phyloP scores from a whole-genome alignment of 495 filamentous ascomycete species.

The Clavariopsis aquatica region DNA sequence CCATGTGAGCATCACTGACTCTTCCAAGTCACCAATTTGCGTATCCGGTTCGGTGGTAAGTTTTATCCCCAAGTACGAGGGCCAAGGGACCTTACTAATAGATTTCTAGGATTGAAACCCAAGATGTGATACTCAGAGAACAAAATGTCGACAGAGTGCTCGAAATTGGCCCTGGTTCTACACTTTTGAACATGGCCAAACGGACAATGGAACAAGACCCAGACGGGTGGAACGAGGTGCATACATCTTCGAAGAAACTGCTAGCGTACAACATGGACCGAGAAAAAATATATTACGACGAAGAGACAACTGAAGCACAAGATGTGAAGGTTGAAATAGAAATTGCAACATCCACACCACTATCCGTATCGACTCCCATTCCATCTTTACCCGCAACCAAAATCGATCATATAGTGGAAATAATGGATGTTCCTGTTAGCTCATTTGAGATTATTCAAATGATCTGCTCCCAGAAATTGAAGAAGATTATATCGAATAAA shows the following conservation, averaged over 20 bases:
- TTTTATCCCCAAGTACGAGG: neutral
- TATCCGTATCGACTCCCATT: neutral
- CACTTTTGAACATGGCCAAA: neutral
- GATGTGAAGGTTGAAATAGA: neutral
- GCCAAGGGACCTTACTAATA: neutral
- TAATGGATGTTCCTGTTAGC: neutral
- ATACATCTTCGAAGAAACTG: neutral
- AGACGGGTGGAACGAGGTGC: neutral
- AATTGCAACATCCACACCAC: neutral
- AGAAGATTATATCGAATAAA: neutral
- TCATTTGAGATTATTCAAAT: neutral
- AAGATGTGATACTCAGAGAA: neutral
- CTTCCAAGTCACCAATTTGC: neutral
- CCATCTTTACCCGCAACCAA: neutral
- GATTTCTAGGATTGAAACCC: neutral
- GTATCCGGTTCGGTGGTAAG: neutral
- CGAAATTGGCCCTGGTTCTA: neutral
- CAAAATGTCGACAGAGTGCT: neutral
- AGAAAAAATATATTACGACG: neutral
- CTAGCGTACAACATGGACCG: neutral
- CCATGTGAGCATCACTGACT: too few relatives aligned
- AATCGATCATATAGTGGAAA: neutral
- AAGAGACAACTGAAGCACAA: neutral
- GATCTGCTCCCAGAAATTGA: neutral
- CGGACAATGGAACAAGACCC: neutral